phyloP scores from a whole-genome alignment of 2,329 filamentous ascomycete genomes.

The Alternaria atra region DNA sequence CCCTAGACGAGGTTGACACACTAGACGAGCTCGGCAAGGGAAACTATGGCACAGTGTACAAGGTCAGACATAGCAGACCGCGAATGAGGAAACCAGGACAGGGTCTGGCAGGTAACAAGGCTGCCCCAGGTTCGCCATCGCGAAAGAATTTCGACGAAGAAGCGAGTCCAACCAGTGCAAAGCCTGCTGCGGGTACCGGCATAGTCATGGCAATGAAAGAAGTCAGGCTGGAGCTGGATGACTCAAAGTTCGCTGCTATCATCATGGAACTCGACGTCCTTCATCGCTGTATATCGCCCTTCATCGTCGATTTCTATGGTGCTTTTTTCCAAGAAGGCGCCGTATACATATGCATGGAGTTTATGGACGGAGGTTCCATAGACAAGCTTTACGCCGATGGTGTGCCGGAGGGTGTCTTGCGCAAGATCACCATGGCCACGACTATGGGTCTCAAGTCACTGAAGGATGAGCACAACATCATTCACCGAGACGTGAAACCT shows the following conservation, averaged over 20 bases:
- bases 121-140: slow-evolving; percentile 47
- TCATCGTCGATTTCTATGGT: slow-evolving; percentile 98
- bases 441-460: slow-evolving; percentile 90
- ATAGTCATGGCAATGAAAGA: slow-evolving; percentile 99
- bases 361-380: slow-evolving; percentile 98
- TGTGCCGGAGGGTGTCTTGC: slow-evolving; percentile 85
- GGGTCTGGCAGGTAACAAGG: slow-evolving; percentile 68
- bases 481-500: slow-evolving; percentile 97
- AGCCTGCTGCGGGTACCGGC: slow-evolving; percentile 67
- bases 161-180: slow-evolving; percentile 47
- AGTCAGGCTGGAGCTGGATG: slow-evolving; percentile 92
- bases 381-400: slow-evolving; percentile 94
- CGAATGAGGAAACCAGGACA: slow-evolving; percentile 68
- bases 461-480: slow-evolving; percentile 99
- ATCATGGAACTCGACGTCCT: slow-evolving; percentile 97
- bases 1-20: slow-evolving; percentile 92
- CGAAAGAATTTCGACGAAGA: slow-evolving; percentile 45
- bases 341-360: slow-evolving; percentile 99
- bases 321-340: slow-evolving; percentile 99
- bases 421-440: slow-evolving; percentile 89
- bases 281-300: slow-evolving; percentile 92
- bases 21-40: slow-evolving; percentile 94
- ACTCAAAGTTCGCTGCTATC: slow-evolving; percentile 95
- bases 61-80: slow-evolving; percentile 84
- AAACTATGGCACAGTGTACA: slow-evolving; percentile 98